Evolutionary conservation across 1,284 basidiomycete genomes (phyloP).

Genomic region (Fistulinella staudtii): DNA sequence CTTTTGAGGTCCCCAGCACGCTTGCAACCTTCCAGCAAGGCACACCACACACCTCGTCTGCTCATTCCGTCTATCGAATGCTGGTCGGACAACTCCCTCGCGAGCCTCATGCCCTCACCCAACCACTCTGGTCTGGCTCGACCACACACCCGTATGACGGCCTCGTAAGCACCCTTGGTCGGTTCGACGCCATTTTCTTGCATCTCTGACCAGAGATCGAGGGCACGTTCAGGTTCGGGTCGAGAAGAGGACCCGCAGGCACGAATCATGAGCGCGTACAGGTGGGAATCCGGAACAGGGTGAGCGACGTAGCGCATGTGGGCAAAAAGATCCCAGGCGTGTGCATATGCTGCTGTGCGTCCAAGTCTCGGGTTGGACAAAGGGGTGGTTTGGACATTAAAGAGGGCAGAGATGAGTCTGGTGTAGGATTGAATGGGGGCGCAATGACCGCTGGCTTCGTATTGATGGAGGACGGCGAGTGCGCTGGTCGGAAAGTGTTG

Average conservation of each 20-base stretch:
- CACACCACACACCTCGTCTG: constrained; percentile 63
- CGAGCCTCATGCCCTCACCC: constrained; percentile 74
- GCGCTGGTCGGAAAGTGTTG: constrained; percentile 50
- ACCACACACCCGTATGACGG: constrained; percentile 76
- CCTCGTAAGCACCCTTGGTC: constrained; percentile 72
- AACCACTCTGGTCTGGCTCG: constrained; percentile 61
- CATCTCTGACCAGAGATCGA: constrained; percentile 95
- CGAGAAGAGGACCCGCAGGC: constrained; percentile 65
- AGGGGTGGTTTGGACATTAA: constrained; percentile 43
- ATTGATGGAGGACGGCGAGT: constrained; percentile 58
- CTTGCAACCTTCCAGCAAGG: constrained; percentile 87
- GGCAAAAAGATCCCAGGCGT: constrained; percentile 91
- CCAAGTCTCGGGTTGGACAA: constrained; percentile 27
- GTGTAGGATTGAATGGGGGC: constrained; percentile 67
- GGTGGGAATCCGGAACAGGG: constrained; percentile 65
- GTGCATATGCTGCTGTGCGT: constrained; percentile 46
- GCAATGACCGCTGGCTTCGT: constrained; percentile 54
- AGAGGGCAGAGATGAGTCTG: constrained; percentile 56
- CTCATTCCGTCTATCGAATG: constrained; percentile 12
- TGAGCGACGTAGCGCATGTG: constrained; percentile 97
- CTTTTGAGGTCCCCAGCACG: constrained; percentile 78
- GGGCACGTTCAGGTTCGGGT: constrained; percentile 84
- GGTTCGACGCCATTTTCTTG: constrained; percentile 55
- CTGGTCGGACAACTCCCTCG: constrained; percentile 73
- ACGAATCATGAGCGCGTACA: constrained; percentile 87